Percentiles rank a stretch among this genome's conserved stretches.
These are phyloP conservation scores for Grosmannia huntii DNA, from an alignment of 2,329 filamentous ascomycete genomes.

Conservation along the genomic window DNA sequence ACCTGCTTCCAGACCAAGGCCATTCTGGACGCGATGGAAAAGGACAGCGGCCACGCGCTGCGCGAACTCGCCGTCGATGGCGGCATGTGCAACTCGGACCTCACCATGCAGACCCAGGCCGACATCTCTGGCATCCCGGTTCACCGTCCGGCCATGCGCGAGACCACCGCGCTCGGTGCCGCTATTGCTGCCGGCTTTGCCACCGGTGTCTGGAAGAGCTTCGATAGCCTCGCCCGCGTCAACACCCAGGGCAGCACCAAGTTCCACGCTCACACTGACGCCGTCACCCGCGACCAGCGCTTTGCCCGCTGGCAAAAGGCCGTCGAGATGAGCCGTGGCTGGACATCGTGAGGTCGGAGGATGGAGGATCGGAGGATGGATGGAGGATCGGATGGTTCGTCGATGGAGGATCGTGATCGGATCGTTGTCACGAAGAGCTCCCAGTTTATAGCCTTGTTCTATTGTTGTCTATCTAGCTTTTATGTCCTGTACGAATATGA, in stretches of 20 bases:
- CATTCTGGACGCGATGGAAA: conserved; percentile 82
- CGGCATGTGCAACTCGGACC: conserved; percentile 75
- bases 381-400: background rate
- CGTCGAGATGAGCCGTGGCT: conserved; percentile 44
- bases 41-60: conserved; percentile 65
- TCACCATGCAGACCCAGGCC: conserved; percentile 86
- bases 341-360: conserved; percentile 16
- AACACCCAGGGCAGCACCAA: conserved; percentile 56
- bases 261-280: conserved; percentile 53
- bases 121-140: conserved; percentile 74
- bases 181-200: conserved; percentile 85
- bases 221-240: conserved; percentile 60
- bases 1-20: conserved; percentile 89
- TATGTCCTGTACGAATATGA: background rate
- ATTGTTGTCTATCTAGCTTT: background rate
- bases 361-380: background rate
- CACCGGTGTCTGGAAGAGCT: conserved; percentile 61
- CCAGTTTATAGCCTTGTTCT: background rate
- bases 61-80: conserved; percentile 72
- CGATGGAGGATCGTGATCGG: background rate
- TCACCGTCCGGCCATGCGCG: conserved; percentile 74
- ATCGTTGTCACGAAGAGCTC: no score
- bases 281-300: conserved; percentile 24
- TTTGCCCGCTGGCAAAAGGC: conserved; percentile 43
- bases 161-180: conserved; percentile 79